A percentile compares a stretch with the other conserved stretches of the same genome.
Evolutionary conservation across 176 grass and related monocot species (phyloP).

Genomic region (Oryza punctata): DNA sequence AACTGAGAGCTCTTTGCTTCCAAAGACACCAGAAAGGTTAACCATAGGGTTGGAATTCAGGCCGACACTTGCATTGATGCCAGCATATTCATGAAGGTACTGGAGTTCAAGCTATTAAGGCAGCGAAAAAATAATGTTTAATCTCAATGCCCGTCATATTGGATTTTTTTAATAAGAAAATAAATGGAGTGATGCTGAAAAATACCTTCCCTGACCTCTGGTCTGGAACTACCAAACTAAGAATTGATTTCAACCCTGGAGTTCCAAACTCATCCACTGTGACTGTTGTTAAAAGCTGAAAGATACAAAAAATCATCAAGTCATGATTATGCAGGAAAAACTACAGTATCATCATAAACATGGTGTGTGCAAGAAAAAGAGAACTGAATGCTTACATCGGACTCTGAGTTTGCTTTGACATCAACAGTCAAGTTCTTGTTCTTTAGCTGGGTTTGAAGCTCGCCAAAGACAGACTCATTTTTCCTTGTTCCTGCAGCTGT

Average conservation of each 20-base stretch:
- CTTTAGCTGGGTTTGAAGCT: constrained; percentile 71
- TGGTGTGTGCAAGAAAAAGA: neutral
- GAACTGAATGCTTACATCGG: constrained; percentile 50
- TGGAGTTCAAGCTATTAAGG: constrained; percentile 69
- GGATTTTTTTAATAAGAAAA: neutral
- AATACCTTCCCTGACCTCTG: constrained; percentile 81
- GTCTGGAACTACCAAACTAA: constrained; percentile 76
- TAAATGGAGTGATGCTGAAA: neutral
- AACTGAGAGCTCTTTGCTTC: constrained; percentile 62
- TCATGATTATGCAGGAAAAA: neutral
- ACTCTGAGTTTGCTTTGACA: constrained; percentile 77
- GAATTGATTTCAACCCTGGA: constrained; percentile 66
- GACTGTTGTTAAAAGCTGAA: constrained; percentile 69
- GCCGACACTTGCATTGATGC: constrained; percentile 62
- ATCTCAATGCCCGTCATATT: neutral
- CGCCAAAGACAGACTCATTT: constrained; percentile 64
- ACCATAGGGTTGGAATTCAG: constrained; percentile 77
- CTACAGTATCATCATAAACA: neutral
- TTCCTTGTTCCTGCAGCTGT: constrained; percentile 55
- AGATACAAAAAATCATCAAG: constrained; percentile 25
- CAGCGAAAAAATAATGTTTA: constrained; percentile 20
- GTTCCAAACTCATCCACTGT: constrained; percentile 61
- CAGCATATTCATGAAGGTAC: constrained; percentile 68
- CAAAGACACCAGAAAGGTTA: constrained; percentile 76
- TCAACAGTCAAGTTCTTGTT: constrained; percentile 74